Percentiles rank a stretch among this genome's conserved stretches.
Evolutionary conservation across 257 asterid genomes (phyloP).

Genomic region (Ajuga chamaepitys): DNA sequence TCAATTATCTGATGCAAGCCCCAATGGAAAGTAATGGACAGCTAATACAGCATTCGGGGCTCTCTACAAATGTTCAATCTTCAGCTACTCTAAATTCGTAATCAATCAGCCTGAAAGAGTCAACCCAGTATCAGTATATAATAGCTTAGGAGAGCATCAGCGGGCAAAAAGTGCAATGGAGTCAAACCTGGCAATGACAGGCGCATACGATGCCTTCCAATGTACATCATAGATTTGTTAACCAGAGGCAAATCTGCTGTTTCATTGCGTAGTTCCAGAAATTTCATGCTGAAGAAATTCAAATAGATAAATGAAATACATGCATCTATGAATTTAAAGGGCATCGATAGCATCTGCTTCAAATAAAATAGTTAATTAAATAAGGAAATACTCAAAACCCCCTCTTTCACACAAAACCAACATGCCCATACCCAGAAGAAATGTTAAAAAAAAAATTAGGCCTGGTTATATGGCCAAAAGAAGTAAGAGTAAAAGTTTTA

Average conservation of each 20-base stretch:
- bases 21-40: neutral
- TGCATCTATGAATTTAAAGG: neutral
- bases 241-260: slow-evolving; percentile 79
- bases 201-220: slow-evolving; percentile 50
- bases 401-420: neutral
- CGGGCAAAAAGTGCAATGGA: slow-evolving; percentile 6
- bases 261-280: slow-evolving; percentile 45
- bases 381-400: neutral
- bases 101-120: slow-evolving; percentile 42
- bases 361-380: no score
- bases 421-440: neutral
- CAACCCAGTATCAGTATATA: slow-evolving; percentile 10
- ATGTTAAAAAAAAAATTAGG: no score
- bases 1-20: slow-evolving; percentile 8
- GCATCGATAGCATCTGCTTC: neutral
- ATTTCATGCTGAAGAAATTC: slow-evolving; percentile 51
- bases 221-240: slow-evolving; percentile 72
- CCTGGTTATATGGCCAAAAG: no score
- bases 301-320: neutral
- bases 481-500: no score
- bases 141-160: slow-evolving; percentile 8
- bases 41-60: slow-evolving; percentile 9
- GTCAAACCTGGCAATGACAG: slow-evolving; percentile 36
- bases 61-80: slow-evolving; percentile 16
- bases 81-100: slow-evolving; percentile 14